phyloP scores from a whole-genome alignment of 495 filamentous ascomycete genomes.

The Zalerion maritima region DNA sequence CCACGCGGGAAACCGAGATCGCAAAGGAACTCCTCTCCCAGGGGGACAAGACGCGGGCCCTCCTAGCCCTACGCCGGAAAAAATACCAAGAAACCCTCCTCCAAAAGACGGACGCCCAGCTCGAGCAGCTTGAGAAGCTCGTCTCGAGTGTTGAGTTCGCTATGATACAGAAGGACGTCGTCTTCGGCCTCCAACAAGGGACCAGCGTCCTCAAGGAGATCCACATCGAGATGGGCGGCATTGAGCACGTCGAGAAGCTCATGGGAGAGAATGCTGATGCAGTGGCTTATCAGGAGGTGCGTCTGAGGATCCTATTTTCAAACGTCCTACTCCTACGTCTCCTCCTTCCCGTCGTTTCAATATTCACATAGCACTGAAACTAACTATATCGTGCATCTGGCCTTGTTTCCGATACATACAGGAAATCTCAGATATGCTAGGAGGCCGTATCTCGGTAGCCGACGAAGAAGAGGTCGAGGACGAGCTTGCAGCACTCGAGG shows the following conservation, averaged over 20 bases:
- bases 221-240: constrained; percentile 86
- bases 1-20: constrained; percentile 64
- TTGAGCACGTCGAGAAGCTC: constrained; percentile 83
- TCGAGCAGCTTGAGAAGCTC: constrained; percentile 75
- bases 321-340: no score
- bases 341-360: no score
- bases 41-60: constrained; percentile 63
- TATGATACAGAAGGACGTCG: constrained; percentile 84
- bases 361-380: no score
- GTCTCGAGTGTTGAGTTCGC: constrained; percentile 81
- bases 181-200: constrained; percentile 86
- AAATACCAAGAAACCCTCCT: constrained; percentile 94
- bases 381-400: no score
- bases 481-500: constrained; percentile 68
- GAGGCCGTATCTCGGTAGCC: constrained; percentile 68
- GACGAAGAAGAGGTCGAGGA: constrained; percentile 98
- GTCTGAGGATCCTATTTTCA: constrained; percentile 13
- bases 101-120: constrained; percentile 76
- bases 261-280: constrained; percentile 87
- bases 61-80: constrained; percentile 82
- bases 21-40: constrained; percentile 65
- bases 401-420: no score
- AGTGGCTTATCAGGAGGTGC: constrained; percentile 70
- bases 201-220: constrained; percentile 82
- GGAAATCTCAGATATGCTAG: constrained; percentile 86